Evolutionary conservation across 2,329 filamentous ascomycete species (phyloP), one percentile per base, ranked within the genome.

Genomic region (Penicillium hesseltinei): DNA sequence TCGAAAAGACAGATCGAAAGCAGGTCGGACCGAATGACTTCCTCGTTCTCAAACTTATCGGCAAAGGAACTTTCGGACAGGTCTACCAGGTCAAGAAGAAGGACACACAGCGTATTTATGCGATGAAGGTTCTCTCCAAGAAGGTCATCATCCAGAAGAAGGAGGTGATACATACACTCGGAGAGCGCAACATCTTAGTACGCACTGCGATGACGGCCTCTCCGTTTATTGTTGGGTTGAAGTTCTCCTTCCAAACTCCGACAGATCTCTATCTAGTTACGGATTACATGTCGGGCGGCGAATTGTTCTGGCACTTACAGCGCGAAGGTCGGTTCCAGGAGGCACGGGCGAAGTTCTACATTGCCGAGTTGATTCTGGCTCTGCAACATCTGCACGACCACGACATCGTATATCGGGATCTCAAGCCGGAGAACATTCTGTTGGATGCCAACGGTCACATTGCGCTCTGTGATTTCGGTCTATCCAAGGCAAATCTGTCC

Each of bases 81-180:
- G 94, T 99, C 2, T 99, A 97, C 73, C 94, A 99, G 74, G 94
- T 99, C 7, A 88, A 91, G 67, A 99, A 99, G 84, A 94, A 91
- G 80, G 94, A 99, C 73, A 97, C 93, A 0, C 87, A 88, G 68
- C 88, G 94, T 44, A 97, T 99, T 60, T 99, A 99, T 71, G 94
- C 94, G 61, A 99, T 99, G 94, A 99, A 99, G 77, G 93, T 99
- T 2, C 81, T 99, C 33, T 97, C 94, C 50, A 99, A 99, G 82
- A 99, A 99, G 81, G 94, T 99, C 52, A 99, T 99, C 69, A 94
- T 99, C 27, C 94, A 99, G 78, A 99, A 99, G 84, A 99, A 99
- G 77, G 94, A 99, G 75, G 92, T 99, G 49, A 92, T 93, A 17
- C 94, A 99, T 73, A 99, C 94, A 0, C 88, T 99, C 38, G 94